These are phyloP conservation scores for Meyerozyma elateridarum DNA, from an alignment of 1,139 yeast genomes.

Conservation along the genomic window DNA sequence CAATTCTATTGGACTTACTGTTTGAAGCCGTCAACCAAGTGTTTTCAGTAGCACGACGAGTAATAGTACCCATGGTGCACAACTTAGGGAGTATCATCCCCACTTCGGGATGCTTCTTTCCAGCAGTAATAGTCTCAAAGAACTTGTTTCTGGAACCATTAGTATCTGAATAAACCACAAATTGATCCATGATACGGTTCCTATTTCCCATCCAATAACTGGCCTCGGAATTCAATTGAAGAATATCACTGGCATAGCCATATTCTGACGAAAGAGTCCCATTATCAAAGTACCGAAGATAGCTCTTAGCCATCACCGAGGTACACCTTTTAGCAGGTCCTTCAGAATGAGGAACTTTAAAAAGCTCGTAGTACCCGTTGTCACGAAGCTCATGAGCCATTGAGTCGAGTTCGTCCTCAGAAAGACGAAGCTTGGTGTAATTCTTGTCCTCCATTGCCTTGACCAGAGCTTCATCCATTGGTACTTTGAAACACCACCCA, in stretches of 20 bases:
- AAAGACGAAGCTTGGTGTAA: constrained; percentile 40
- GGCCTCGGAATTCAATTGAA: constrained; percentile 70
- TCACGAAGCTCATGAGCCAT: constrained; percentile 22
- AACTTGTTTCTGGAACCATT: constrained; percentile 21
- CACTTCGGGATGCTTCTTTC: constrained; percentile 26
- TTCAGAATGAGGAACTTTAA: constrained; percentile 88
- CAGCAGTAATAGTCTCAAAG: constrained; percentile 21
- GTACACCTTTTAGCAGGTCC: constrained; percentile 77
- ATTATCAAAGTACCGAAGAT: constrained; percentile 65
- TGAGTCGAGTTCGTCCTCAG: constrained; percentile 21
- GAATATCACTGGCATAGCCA: constrained; percentile 70
- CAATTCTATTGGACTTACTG: constrained; percentile 78
- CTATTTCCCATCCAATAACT: constrained; percentile 94
- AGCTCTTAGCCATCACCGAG: constrained; percentile 74
- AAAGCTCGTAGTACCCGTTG: constrained; percentile 29
- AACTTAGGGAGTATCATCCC: constrained; percentile 83
- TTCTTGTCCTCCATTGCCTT: constrained; percentile 46
- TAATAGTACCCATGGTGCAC: constrained; percentile 93
- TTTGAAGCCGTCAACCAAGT: constrained; percentile 98
- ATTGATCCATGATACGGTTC: constrained; percentile 76
- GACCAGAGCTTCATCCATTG: constrained; percentile 29
- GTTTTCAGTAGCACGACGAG: constrained; percentile 93
- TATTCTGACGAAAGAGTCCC: constrained; percentile 70
- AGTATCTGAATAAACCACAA: constrained; percentile 57
- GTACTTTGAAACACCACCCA: constrained; percentile 89